Evolutionary conservation across 2,329 filamentous ascomycete genomes (phyloP).

Genomic region (Neopestalotiopsis sp.): DNA sequence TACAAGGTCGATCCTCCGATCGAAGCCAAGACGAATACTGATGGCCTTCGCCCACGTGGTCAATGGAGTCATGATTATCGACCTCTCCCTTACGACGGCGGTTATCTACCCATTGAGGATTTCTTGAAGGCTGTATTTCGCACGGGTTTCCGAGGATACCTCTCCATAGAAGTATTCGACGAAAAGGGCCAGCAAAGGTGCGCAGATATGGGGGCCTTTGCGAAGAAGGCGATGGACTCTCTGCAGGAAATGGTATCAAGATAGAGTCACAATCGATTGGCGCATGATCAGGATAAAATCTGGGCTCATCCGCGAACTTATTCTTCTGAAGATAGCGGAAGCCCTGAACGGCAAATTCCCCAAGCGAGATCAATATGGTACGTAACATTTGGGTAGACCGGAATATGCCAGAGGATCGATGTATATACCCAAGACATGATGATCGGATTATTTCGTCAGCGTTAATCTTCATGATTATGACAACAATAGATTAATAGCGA

Average conservation of each 20-base stretch:
- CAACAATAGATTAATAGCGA: no score
- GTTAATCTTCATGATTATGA: no score
- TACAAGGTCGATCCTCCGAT: conserved; percentile 67
- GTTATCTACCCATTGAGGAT: conserved; percentile 71
- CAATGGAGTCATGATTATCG: conserved; percentile 75
- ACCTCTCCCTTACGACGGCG: conserved; percentile 71
- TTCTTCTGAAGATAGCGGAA: no score
- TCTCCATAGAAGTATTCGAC: conserved; percentile 75
- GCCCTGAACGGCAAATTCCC: no score
- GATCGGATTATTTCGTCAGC: no score
- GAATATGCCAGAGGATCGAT: no score
- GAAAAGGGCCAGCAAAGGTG: conserved; percentile 55
- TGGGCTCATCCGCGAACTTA: no score
- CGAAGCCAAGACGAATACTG: conserved; percentile 49
- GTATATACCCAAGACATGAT: no score
- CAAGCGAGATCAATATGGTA: no score
- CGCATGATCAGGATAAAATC: background rate
- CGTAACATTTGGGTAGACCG: no score
- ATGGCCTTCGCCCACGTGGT: conserved; percentile 63
- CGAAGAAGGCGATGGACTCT: conserved; percentile 54
- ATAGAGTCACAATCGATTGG: background rate
- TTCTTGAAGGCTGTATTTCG: conserved; percentile 68
- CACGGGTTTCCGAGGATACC: conserved; percentile 71
- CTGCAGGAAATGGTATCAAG: conserved; percentile 41
- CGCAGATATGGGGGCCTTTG: conserved; percentile 49